Conservation (phyloP, 2,329 filamentous ascomycete species). For the Diplodia intermedia region DNA sequence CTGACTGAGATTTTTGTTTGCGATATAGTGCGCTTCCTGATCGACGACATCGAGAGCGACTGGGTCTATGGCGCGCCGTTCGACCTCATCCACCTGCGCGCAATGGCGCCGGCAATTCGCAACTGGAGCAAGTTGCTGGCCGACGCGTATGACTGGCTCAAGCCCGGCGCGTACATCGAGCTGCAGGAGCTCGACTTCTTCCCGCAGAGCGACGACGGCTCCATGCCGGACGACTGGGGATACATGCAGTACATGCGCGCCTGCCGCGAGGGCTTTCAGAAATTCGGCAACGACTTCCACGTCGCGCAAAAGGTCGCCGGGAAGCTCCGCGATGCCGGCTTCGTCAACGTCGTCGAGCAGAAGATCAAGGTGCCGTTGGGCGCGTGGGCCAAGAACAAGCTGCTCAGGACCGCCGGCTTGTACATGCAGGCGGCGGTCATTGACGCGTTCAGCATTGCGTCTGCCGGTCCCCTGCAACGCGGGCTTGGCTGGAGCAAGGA, state of each 20-base stretch:
- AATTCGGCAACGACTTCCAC: constrained; percentile 25
- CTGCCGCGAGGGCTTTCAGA: constrained; percentile 8
- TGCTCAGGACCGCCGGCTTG: constrained; percentile 34
- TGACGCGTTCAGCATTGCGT: constrained; percentile 26
- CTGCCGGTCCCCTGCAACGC: constrained; percentile 17
- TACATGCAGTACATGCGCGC: constrained; percentile 11
- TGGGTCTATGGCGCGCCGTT: constrained; percentile 54
- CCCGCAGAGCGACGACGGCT: constrained; percentile 53
- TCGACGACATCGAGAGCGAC: constrained; percentile 55
- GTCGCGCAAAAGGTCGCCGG: constrained; percentile 29
- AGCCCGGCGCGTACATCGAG: constrained; percentile 59
- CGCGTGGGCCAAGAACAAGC: constrained; percentile 38
- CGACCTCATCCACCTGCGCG: constrained; percentile 57
- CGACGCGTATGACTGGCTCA: constrained; percentile 47
- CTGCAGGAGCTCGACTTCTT: constrained; percentile 55
- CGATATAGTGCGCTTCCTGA: constrained; percentile 54
- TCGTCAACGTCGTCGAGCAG: constrained; percentile 51
- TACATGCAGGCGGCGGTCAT: constrained; percentile 40
- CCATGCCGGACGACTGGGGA: constrained; percentile 37
- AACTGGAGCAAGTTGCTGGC: constrained; percentile 58
- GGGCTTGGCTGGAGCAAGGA: constrained; percentile 31
- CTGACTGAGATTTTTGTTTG: constrained; percentile 2
- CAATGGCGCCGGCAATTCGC: constrained; percentile 62
- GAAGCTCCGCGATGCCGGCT: constrained; percentile 49
- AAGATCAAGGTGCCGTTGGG: constrained; percentile 42